A percentile compares a stretch with the other conserved stretches of the same genome.
phyloP scores from a whole-genome alignment of 208 protist species.

The Lotmaria passim region DNA sequence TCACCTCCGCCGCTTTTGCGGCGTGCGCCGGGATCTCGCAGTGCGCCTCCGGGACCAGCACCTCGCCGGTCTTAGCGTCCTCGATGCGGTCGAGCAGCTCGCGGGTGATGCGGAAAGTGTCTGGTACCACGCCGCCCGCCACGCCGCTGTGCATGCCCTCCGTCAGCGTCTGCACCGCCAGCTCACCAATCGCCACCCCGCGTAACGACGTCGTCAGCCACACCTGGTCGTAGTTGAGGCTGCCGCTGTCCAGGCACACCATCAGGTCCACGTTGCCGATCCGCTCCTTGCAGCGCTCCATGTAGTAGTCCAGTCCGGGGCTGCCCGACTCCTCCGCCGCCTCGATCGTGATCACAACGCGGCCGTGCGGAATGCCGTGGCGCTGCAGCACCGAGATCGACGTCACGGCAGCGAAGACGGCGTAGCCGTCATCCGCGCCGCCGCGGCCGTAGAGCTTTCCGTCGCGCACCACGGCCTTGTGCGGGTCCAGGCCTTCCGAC shows the following conservation, averaged over 20 bases:
- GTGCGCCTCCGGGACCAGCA: slow-evolving; percentile 83
- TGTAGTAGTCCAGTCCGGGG: slow-evolving; percentile 83
- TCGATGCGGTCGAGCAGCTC: slow-evolving; percentile 92
- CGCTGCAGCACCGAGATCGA: slow-evolving; percentile 79
- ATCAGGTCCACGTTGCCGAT: slow-evolving; percentile 90
- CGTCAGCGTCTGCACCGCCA: slow-evolving; percentile 82
- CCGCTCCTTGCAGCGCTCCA: slow-evolving; percentile 56
- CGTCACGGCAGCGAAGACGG: slow-evolving; percentile 76
- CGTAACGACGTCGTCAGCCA: slow-evolving; percentile 95
- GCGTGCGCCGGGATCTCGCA: slow-evolving; percentile 83
- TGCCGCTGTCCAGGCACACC: slow-evolving; percentile 95
- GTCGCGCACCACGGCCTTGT: slow-evolving; percentile 83
- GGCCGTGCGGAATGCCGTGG: slow-evolving; percentile 82
- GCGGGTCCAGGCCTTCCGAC: slow-evolving; percentile 88
- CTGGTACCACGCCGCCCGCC: slow-evolving; percentile 93
- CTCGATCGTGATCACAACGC: slow-evolving; percentile 90
- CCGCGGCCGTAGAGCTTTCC: slow-evolving; percentile 93
- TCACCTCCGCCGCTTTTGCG: too few relatives aligned
- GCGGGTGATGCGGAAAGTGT: slow-evolving; percentile 93
- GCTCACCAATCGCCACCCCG: slow-evolving; percentile 81
- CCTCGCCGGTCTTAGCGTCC: slow-evolving; percentile 90
- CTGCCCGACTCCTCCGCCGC: slow-evolving; percentile 92
- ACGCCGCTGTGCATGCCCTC: slow-evolving; percentile 94
- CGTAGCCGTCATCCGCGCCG: slow-evolving; percentile 92
- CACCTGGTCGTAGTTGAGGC: slow-evolving; percentile 94